Conservation (phyloP, 306 rosid genomes). For the Cucumis melo region DNA sequence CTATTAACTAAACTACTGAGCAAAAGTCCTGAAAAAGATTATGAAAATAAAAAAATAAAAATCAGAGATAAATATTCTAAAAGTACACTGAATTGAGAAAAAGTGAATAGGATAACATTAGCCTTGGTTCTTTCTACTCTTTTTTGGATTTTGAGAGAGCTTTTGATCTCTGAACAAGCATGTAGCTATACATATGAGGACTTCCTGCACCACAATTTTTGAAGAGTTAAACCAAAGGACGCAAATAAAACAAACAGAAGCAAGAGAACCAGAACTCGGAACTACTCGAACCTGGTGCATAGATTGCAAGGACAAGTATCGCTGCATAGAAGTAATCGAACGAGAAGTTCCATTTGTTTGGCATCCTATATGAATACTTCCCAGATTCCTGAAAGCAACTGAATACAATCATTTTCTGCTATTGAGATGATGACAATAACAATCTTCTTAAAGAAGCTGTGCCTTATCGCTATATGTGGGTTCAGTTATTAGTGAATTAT, state of each 20-base stretch:
- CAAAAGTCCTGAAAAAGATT: background rate
- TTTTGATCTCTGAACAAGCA: conserved; percentile 71
- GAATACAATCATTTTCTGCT: conserved; percentile 1
- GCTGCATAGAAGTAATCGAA: conserved; percentile 52
- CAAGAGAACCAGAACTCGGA: background rate
- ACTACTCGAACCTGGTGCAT: conserved; percentile 49
- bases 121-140: conserved; percentile 24
- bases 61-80: background rate
- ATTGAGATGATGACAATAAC: background rate
- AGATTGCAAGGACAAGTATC: conserved; percentile 30
- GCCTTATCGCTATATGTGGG: background rate
- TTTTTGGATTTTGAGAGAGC: conserved; percentile 49
- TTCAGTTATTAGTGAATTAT: background rate
- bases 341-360: conserved; percentile 77
- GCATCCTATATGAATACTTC: conserved; percentile 63
- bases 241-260: background rate
- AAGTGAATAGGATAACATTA: background rate
- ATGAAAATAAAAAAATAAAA: background rate
- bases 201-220: conserved; percentile 37
- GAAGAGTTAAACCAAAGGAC: conserved; percentile 3
- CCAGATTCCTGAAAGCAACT: conserved; percentile 42
- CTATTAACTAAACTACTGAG: background rate
- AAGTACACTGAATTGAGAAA: background rate
- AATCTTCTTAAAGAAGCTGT: background rate
- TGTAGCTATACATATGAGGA: conserved; percentile 62